Evolutionary conservation across 2,329 filamentous ascomycete genomes (phyloP), one percentile per base, ranked within the genome.

Genomic region (Ceratocystis variospora): DNA sequence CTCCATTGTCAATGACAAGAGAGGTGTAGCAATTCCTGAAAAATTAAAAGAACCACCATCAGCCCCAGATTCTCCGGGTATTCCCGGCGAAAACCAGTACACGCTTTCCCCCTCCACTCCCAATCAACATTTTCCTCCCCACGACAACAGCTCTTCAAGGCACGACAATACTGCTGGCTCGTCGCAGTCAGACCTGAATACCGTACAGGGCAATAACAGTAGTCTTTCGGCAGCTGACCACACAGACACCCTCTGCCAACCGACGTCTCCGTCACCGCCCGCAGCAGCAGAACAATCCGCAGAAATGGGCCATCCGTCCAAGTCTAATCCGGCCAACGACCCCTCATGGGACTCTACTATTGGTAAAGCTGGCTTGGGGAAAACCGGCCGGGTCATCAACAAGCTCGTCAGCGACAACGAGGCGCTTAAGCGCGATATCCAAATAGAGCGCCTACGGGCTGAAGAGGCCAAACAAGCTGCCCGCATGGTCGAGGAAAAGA

Each of bases 351-450:
- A 87, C 72, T 84, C 84, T 37, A 85, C 85, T 2, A 81, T 88
- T 59, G 86, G 86, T 70, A 86, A 87, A 72, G 86, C 86, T 6
- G 85, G 84, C 2, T 76, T 87, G 1, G 87, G 87, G 55, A 90
- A 90, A 77, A 89, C 86, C 8, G 87, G 87, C 7, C 80, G 87
- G 44, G 87, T 90, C 64, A 93, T 94, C 74, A 90, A 94, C 76
- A 84, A 85, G 72, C 81, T 94, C 65, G 89, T 90, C 72, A 86
- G 86, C 64, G 89, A 93, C 73, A 91, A 91, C 70, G 89, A 93
- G 72, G 81, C 85, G 50, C 78, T 93, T 59, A 88, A 88, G 71
- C 82, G 88, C 64, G 88, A 93, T 69, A 79, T 89, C 67, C 80
- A 87, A 71, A 82, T 87, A 66, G 86, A 88, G 74, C 79, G 79